A percentile compares a stretch with the other conserved stretches of the same genome.
Conservation (phyloP, 768 basidiomycete genomes). For the Scleroderma citrinum region DNA sequence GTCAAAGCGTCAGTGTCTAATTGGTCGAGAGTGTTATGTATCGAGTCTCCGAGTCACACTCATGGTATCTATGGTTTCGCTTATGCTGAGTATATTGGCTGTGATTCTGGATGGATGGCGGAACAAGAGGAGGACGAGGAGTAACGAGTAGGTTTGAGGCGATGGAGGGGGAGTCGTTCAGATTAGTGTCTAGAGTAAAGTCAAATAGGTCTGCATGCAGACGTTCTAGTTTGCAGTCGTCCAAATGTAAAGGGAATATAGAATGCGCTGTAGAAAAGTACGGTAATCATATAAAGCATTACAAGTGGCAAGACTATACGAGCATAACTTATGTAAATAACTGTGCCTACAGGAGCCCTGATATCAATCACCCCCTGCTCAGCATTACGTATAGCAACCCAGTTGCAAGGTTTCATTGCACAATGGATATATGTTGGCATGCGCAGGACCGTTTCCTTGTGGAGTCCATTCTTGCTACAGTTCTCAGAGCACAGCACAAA, state of each 20-base stretch:
- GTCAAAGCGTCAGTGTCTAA: conserved; percentile 42
- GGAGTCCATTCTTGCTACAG: conserved; percentile 9
- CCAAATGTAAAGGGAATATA: no score
- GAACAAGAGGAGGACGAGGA: not conserved
- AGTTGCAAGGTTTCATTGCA: conserved; percentile 1
- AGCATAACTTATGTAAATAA: no score
- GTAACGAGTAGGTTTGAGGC: not conserved
- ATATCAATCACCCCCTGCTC: no score
- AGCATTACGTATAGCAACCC: conserved; percentile 5
- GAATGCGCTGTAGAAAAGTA: no score
- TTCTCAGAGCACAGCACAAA: conserved; percentile 20
- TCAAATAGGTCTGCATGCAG: no score
- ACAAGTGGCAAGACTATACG: no score
- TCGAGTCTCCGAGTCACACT: conserved; percentile 47
- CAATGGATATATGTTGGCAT: conserved; percentile 8
- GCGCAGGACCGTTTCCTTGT: conserved; percentile 16
- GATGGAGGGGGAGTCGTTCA: no score
- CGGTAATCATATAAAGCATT: no score
- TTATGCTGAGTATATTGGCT: conserved; percentile 33
- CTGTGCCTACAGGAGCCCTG: no score
- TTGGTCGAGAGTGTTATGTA: conserved; percentile 56
- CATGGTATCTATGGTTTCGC: conserved; percentile 29
- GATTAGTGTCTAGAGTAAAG: no score
- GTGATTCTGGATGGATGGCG: conserved; percentile 27
- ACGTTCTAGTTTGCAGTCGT: no score